Percentiles rank a stretch among this genome's conserved stretches.
These are phyloP conservation scores for Pouteria campechiana DNA, from an alignment of 179 eudicot species.

Conservation along the genomic window DNA sequence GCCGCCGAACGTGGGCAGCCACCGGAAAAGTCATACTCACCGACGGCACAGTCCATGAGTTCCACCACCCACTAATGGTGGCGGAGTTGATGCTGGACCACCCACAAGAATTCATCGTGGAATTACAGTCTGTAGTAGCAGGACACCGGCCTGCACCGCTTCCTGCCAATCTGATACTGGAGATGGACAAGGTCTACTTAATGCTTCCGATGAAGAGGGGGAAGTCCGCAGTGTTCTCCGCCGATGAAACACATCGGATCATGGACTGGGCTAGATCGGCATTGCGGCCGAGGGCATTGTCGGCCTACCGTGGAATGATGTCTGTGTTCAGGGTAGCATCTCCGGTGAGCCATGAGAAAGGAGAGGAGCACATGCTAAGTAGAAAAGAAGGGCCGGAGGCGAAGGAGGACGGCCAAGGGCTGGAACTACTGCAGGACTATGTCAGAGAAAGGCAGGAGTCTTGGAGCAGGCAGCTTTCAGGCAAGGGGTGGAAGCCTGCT, in stretches of 20 bases:
- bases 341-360: conserved; percentile 9
- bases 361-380: conserved; percentile 1
- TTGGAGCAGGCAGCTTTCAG: conserved; percentile 47
- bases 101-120: conserved; percentile 79
- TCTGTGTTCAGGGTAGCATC: conserved; percentile 46
- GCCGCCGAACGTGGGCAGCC: conserved; percentile 3
- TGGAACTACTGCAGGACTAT: conserved; percentile 16
- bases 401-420: conserved; percentile 9
- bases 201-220: conserved; percentile 71
- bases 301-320: conserved; percentile 28
- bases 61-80: conserved; percentile 38
- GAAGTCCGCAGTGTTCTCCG: conserved; percentile 34
- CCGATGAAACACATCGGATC: conserved; percentile 47
- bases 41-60: conserved; percentile 48
- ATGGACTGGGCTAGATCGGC: conserved; percentile 25
- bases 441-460: conserved; percentile 26
- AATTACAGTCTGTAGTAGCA: conserved; percentile 16
- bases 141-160: conserved; percentile 29
- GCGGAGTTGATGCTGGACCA: conserved; percentile 87
- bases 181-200: conserved; percentile 38
- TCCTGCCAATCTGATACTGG: conserved; percentile 63
- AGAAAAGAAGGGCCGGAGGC: not conserved
- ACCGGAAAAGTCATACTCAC: conserved; percentile 49
- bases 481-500: conserved; percentile 78
- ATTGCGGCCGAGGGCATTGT: conserved; percentile 21